These are phyloP conservation scores for Aspergillus latus DNA, from an alignment of 2,329 filamentous ascomycete species.

Conservation along the genomic window DNA sequence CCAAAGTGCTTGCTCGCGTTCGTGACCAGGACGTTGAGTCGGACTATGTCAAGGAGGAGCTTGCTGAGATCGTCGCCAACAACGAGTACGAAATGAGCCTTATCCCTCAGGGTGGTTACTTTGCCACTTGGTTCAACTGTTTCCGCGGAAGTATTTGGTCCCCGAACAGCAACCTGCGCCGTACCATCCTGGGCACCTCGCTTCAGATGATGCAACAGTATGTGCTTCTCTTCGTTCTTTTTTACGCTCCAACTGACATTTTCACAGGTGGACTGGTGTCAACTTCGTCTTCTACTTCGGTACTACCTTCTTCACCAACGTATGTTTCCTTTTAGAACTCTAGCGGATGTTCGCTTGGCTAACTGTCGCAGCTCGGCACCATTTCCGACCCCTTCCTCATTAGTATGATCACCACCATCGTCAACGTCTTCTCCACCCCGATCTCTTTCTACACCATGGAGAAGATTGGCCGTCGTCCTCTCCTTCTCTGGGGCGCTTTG, in stretches of 20 bases:
- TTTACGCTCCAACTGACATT: background rate
- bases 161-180: conserved; percentile 59
- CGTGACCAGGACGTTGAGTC: conserved; percentile 73
- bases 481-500: conserved; percentile 74
- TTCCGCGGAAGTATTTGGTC: conserved; percentile 57
- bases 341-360: background rate
- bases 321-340: conserved; percentile 6
- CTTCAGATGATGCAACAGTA: conserved; percentile 77
- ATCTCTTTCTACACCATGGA: conserved; percentile 87
- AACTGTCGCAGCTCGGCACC: conserved; percentile 60
- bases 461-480: conserved; percentile 72
- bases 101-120: conserved; percentile 65
- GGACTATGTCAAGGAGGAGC: conserved; percentile 73
- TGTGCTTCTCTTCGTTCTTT: background rate
- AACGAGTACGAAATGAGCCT: conserved; percentile 76
- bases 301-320: conserved; percentile 72
- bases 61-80: conserved; percentile 85
- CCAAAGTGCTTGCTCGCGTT: conserved; percentile 62
- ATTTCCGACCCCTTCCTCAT: conserved; percentile 79
- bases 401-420: conserved; percentile 78
- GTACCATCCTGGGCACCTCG: conserved; percentile 69
- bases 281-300: conserved; percentile 93
- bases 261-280: conserved; percentile 66
- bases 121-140: conserved; percentile 67
- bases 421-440: conserved; percentile 84